Conservation (phyloP, 441 rosid genomes). For the Biscutella laevigata region DNA sequence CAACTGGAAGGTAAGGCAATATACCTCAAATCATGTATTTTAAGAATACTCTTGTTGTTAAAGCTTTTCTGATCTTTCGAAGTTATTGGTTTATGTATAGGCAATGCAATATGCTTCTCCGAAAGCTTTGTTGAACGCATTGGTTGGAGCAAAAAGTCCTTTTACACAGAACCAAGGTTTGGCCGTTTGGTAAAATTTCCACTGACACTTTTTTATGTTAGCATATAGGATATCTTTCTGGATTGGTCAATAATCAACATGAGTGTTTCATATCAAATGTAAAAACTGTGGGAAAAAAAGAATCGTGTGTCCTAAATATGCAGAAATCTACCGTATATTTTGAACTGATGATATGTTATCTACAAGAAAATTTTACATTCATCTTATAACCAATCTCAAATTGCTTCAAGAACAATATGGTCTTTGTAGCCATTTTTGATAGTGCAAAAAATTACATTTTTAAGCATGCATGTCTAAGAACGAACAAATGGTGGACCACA, state of each 20-base stretch:
- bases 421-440: not conserved
- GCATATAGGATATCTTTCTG: not conserved
- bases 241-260: not conserved
- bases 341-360: not conserved
- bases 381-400: not conserved
- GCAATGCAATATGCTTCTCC: conserved; percentile 95
- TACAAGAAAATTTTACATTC: not conserved
- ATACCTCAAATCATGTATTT: not conserved
- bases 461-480: not conserved
- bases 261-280: not conserved
- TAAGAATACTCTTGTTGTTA: not conserved
- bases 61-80: not conserved
- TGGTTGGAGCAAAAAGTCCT: conserved; percentile 50
- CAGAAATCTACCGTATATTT: not conserved
- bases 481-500: not conserved
- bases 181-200: not conserved
- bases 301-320: not conserved
- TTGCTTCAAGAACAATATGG: not conserved
- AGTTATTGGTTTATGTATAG: conserved; percentile 31
- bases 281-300: not conserved
- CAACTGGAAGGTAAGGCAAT: conserved; percentile 92
- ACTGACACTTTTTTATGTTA: not conserved
- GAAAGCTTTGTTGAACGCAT: conserved; percentile 73
- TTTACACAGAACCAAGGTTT: conserved; percentile 41
- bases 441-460: not conserved